These are phyloP conservation scores for Isabelozyma gotoi DNA, from an alignment of 805 yeast genomes.

Conservation along the genomic window DNA sequence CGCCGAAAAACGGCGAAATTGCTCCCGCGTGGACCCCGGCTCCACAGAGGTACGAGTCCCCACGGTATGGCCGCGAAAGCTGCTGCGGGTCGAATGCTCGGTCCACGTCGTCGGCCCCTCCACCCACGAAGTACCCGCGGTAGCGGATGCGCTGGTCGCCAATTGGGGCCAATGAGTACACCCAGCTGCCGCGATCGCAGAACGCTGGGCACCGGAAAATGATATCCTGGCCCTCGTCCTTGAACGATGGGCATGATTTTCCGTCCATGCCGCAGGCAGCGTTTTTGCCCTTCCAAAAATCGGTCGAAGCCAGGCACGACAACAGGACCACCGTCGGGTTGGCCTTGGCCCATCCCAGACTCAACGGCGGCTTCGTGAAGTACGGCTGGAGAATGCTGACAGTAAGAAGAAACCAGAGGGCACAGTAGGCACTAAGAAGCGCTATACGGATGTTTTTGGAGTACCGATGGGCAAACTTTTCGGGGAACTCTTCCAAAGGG, in stretches of 20 bases:
- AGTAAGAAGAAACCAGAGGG: slow-evolving; percentile 46
- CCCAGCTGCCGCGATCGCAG: slow-evolving; percentile 76
- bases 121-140: slow-evolving; percentile 74
- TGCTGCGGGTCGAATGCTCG: slow-evolving; percentile 12
- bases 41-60: slow-evolving; percentile 87
- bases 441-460: slow-evolving; percentile 19
- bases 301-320: slow-evolving; percentile 46
- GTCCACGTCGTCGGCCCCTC: slow-evolving; percentile 44
- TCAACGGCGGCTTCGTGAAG: slow-evolving; percentile 40
- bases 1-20: slow-evolving; percentile 72
- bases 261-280: slow-evolving; percentile 75
- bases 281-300: slow-evolving; percentile 75
- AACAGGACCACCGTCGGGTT: slow-evolving; percentile 38
- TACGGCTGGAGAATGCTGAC: slow-evolving; percentile 45
- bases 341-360: slow-evolving; percentile 12
- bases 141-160: slow-evolving; percentile 71
- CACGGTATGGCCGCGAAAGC: slow-evolving; percentile 70
- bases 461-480: slow-evolving; percentile 16
- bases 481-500: slow-evolving; percentile 43
- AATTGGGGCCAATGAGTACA: slow-evolving; percentile 71
- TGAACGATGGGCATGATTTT: slow-evolving; percentile 51
- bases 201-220: slow-evolving; percentile 82
- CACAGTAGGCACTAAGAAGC: slow-evolving; percentile 37
- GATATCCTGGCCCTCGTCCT: slow-evolving; percentile 41
- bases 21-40: slow-evolving; percentile 87